Evolutionary conservation across 208 protist genomes (phyloP), one percentile per base, ranked within the genome.

Genomic region (Trypanosoma caninum): DNA sequence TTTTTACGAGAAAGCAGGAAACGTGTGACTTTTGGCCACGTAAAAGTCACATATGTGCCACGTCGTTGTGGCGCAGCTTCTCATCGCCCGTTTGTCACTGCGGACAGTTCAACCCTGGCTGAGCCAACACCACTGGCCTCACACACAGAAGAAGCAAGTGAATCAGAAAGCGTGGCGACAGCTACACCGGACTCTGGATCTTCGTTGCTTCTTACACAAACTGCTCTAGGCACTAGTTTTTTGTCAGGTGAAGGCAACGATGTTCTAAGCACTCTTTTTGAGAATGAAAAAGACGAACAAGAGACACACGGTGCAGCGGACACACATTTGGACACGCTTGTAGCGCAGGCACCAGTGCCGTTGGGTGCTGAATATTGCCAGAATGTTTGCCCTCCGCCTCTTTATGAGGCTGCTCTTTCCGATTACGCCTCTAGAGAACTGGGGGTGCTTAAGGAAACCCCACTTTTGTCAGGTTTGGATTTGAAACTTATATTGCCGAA

Each of bases 21-120:
- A 30, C 61, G 42, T n/a, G 52, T 67, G 40, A 67, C 50, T 16
- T 67, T 67, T 67, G 61, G 61, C 10, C 18, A 38, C 3, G 52
- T 59, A 13, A 67, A 40, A 10, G 34, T 67, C 46, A n/a, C 54
- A 6, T 44, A 38, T 31, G 25, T 67, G 20, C 61, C 61, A 42
- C 33, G 13, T 18, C 31, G 11, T 30, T 6, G 18, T 14, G 30
- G 10, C 5, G 7, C 8, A n/a, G 11, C 40, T 37, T n/a, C n/a
- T n/a, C 40, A 2, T 30, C 48, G 3, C 23, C 53, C 47, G 35
- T 23, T 2, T 40, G 30, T n/a, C 18, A 34, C 20, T 10, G 18
- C 20, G 18, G 58, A 42, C 13, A 64, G 45, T 55, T 34, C 23
- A 16, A 1, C 35, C 25, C 51, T 30, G 3, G 3, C 16, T 45